Base-by-base conservation (phyloP, 495 filamentous ascomycete genomes). In the Penicillium canariense region DNA sequence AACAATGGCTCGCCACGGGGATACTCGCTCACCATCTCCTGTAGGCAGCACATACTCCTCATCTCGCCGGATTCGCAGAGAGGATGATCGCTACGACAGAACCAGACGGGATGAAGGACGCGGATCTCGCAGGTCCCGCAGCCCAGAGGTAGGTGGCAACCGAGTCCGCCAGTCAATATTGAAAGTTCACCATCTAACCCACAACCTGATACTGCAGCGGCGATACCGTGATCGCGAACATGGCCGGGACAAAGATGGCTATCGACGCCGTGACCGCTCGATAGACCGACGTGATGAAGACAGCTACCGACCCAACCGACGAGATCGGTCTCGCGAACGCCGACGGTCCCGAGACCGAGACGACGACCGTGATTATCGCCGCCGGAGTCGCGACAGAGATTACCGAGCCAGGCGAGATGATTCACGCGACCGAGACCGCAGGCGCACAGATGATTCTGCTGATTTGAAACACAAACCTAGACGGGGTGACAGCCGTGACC, bases 21-120 rank as follows among this genome's bases (percentile, higher is more conserved):
- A 90, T 84, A 85, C 87, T 84, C 88, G 87, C 87, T 91, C 88
- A 91, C 88, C 88, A 89, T 90, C 88, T 84, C 88, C 88, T 87
- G 86, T 87, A 91, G 88, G 87, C 85, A 90, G 87, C 80, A 84
- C 88, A 67, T 84, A 81, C 73, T 87, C 86, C 73, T 85, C 86
- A 65, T 86, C 86, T 63, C 85, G 83, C 77, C 81, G 83, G 61
- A 75, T 67, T 62, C 87, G 85, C 67, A 84, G 86, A 80, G 87
- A 90, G 69, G 86, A 89, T 70, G 87, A 89, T 68, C 83, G 87
- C 55, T 83, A 82, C 72, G 85, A 89, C 57, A 76, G 78, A 68
- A 77, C 70, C 57, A 77, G 82, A 45, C 77, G 86, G 56, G 87
- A 88, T 68, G 86, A 87, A 70, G 74, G 71, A 36, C 74, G 81